Evolutionary conservation across 768 basidiomycete genomes (phyloP), one percentile per base, ranked within the genome.

Genomic region (Podaxis sp.): DNA sequence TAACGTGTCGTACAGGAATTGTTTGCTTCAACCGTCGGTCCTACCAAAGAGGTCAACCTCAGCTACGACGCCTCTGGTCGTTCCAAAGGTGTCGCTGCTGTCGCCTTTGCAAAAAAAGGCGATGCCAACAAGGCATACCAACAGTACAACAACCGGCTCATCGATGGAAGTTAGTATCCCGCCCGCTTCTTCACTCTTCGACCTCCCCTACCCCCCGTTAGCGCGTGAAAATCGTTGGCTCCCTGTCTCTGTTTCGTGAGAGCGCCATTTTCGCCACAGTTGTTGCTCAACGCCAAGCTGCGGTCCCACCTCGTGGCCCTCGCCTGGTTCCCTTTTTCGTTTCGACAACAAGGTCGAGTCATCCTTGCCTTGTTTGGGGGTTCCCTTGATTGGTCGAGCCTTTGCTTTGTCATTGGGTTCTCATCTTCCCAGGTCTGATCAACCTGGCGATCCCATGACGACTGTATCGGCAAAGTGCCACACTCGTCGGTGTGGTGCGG

Each of bases 101-200:
- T 99, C 62, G 80, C 86, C 68, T 98, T 98, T 83, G 80, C 81
- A 69, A 85, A 84, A 70, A 90, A 88, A 71, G 96, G 94, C 63
- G 94, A 96, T 71, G 97, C 90, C 63, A 87, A 87, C 73, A 93
- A 90, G 82, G 97, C 97, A 2, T 95, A 88, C 76, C 84, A 90
- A 69, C 86, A 93, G 67, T 99, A 98, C 82, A 94, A 99, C 85
- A 93, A 93, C 80, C 90, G 97, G 74, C 91, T 98, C 80, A 96
- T 99, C 87, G 97, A 99, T 90, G 94, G 95, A 82, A 97, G 97
- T 99, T 91, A 94, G 97, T 98, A 91, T 84, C 86, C 80, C 79
- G 82, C 81, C 78, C 77, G 19, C 73, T 71, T 74, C 73, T 75
- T 75, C 74, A 73, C 74, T 68, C 77, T 71, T 75, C 73, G 71